Evolutionary conservation across 306 rosid species (phyloP).

Genomic region (Carpinus fangiana): DNA sequence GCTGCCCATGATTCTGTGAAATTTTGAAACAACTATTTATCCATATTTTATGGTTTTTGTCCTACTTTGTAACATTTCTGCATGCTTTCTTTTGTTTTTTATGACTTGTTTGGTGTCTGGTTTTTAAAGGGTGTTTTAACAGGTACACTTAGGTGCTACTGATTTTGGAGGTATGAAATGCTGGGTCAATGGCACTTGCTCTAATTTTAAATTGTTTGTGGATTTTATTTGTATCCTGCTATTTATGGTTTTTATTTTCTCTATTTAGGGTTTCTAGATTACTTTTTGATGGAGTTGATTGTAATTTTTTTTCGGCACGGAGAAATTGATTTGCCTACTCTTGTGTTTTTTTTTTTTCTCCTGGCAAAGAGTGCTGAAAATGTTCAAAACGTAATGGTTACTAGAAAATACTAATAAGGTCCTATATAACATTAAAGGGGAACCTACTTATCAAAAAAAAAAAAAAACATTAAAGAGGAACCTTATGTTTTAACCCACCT

Average conservation of each 20-base stretch:
- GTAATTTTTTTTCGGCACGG: neutral
- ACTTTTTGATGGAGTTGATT: neutral
- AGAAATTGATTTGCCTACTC: neutral
- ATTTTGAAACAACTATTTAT: neutral
- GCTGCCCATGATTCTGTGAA: constrained; percentile 2
- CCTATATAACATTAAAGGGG: neutral
- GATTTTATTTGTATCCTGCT: neutral
- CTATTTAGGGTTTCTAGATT: neutral
- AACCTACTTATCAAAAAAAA: neutral
- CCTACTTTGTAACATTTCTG: neutral
- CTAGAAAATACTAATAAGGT: neutral
- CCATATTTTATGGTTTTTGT: neutral
- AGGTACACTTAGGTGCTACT: constrained; percentile 23
- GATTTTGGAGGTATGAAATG: constrained; percentile 26
- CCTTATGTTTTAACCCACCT: neutral
- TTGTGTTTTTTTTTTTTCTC: neutral
- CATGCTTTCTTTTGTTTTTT: constrained; percentile 1
- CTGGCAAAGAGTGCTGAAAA: neutral
- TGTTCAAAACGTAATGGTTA: neutral
- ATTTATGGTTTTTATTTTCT: neutral
- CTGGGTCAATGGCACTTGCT: constrained; percentile 11
- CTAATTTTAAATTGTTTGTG: neutral
- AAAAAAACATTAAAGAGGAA: neutral
- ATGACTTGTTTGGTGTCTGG: constrained; percentile 28
- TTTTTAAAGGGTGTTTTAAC: constrained; percentile 16